Base-by-base conservation (phyloP, 2,329 filamentous ascomycete species). In the Aplosporella prunicola region DNA sequence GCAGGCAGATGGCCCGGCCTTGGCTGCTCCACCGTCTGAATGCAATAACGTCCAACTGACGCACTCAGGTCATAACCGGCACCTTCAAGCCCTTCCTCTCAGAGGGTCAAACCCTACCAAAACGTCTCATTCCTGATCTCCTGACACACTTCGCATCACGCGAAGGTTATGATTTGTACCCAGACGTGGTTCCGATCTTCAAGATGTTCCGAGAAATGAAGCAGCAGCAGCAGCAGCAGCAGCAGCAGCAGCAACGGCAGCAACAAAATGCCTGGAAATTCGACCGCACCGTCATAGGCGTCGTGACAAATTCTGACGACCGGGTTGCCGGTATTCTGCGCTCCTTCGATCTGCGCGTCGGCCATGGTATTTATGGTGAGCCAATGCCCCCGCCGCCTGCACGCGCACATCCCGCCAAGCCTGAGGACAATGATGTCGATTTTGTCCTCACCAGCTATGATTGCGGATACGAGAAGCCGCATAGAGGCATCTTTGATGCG, bases 361-460 rank as follows among this genome's bases (percentile, higher is more conserved):
- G 37, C 10, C 24, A 39, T 25, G n/a, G n/a, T n/a, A n/a, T n/a
- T n/a, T n/a, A 30, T 10, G 15, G 18, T 24, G 25, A 26, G 9
- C 29, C 36, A 13, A 22, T 25, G 25, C 13, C 17, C 29, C 9
- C 7, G 2, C 23, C 13, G 23, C 20, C 6, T 10, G 25, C 8
- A 20, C 3, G 7, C 7, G 22, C 22, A 24, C 22, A 24, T 24
- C 22, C 11, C 6, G n/a, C 22, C 9, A 20, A 11, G 20, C 29
- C 32, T 13, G 31, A 9, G 3, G 25, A 25, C n/a, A 13, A 39
- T 11, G 65, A 70, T 40, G 57, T 80, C 28, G 68, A 72, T 47
- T 78, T 80, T 43, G 63, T 71, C 5, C 71, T 72, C 42, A 67
- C 78, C 51, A 80, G 75, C 13, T 81, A 80, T 45, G 74, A 80